Base-by-base conservation (phyloP, 495 filamentous ascomycete species). In the Collariella sp. region DNA sequence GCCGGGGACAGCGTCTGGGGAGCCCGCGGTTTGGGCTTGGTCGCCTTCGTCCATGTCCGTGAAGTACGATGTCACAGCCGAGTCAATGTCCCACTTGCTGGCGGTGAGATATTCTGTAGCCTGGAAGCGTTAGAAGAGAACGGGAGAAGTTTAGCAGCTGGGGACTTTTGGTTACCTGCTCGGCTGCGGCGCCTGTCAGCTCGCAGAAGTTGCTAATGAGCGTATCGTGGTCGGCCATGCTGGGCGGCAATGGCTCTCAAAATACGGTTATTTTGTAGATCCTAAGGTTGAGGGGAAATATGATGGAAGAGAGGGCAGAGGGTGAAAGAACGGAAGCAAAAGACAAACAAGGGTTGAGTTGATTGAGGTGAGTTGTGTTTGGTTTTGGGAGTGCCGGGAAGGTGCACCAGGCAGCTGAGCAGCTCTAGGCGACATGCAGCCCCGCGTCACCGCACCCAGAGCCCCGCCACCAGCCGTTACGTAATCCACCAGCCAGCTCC, bases 201-300 rank as follows among this genome's bases (percentile, higher is more conserved):
- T 72, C 72, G 66, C 81, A 82, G 70, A 96, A 90, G 67, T 85
- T 75, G 59, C 79, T 77, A 55, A 93, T 82, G 53, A 87, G 70
- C 59, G 78, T 76, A 67, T 91, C 84, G 53, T 83, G 83, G 60
- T 84, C 77, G 31, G 73, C 72, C 70, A 82, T 79, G 3, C 35
- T 49, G 38, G 22, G 9, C 5, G 15, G 12, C 10, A 24, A 36
- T 33, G 11, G 15, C 24, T 9, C 26, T 31, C 5, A 4, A 9
- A 31, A 31, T 9, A 31, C 26, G 26, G 26, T 4, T 9, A 5
- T 31, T 31, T 5, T 31, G 26, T 41, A 36, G 19, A 24, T 23
- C 39, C 40, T 9, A 33, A 29, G 29, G 5, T 12, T 12, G 15
- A n/a, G 35, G 15, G 6, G 11, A 38, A 38, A 38, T 13, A 5